A percentile compares a stretch with the other conserved stretches of the same genome.
phyloP scores from a whole-genome alignment of 345 rosid genomes.

The Arabidopsis arenosa region DNA sequence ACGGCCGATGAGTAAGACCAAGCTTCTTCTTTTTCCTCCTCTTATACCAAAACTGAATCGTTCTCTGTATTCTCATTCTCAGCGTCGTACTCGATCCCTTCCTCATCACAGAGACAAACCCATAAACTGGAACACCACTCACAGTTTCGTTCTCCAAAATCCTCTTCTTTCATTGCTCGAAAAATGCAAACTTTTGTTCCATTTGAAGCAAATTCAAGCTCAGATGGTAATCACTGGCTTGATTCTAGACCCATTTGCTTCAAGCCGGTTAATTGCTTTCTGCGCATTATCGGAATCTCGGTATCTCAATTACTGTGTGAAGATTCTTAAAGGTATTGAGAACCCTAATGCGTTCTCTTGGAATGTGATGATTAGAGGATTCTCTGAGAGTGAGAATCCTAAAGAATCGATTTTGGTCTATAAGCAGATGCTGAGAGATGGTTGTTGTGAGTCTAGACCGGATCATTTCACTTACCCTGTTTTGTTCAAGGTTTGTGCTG shows the following conservation, averaged over 20 bases:
- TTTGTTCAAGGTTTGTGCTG: conserved; percentile 66
- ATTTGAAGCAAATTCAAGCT: conserved; percentile 77
- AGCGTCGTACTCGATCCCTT: conserved; percentile 50
- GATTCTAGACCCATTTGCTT: conserved; percentile 58
- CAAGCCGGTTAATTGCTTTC: conserved; percentile 71
- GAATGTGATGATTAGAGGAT: conserved; percentile 77
- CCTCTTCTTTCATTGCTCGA: conserved; percentile 67
- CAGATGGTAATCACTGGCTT: conserved; percentile 62
- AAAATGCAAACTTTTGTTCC: conserved; percentile 58
- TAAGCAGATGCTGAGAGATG: conserved; percentile 63
- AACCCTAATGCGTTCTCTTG: conserved; percentile 66
- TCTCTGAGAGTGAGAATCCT: conserved; percentile 53
- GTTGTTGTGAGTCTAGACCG: conserved; percentile 55
- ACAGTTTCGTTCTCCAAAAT: conserved; percentile 53
- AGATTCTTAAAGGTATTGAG: conserved; percentile 50
- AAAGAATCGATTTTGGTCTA: conserved; percentile 54
- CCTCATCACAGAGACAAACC: conserved; percentile 52
- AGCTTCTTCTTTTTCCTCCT: conserved; percentile 38
- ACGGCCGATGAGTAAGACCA: conserved; percentile 54
- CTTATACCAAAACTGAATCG: conserved; percentile 27
- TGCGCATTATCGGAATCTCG: conserved; percentile 64
- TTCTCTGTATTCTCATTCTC: conserved; percentile 30
- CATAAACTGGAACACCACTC: conserved; percentile 52
- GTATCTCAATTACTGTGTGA: conserved; percentile 63
- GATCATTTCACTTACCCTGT: conserved; percentile 76